A percentile compares a stretch with the other conserved stretches of the same genome.
Evolutionary conservation across 2,329 filamentous ascomycete genomes (phyloP).

Genomic region (Coleophoma crateriformis): DNA sequence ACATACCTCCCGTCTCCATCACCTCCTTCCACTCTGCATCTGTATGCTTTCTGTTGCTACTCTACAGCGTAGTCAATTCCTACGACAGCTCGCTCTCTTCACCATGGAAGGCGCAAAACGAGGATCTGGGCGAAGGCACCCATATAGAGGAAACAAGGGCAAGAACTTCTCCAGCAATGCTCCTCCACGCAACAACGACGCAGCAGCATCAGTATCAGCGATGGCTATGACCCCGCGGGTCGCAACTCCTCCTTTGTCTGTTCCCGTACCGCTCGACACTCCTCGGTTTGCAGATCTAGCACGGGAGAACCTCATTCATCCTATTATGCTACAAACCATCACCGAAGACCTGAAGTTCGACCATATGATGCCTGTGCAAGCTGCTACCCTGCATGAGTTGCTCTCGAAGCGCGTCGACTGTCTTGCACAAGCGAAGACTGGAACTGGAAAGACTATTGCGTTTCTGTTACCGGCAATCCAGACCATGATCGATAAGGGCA

Average conservation of each 20-base stretch:
- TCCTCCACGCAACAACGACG: constrained; percentile 10
- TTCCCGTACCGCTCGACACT: constrained; percentile 35
- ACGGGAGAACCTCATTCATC: constrained; percentile 36
- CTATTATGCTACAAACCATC: constrained; percentile 50
- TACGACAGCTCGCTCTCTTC: constrained; percentile 12
- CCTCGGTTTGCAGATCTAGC: constrained; percentile 41
- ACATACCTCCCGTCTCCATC: neutral
- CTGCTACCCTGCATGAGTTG: constrained; percentile 73
- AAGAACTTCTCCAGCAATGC: constrained; percentile 14
- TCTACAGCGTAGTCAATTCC: constrained; percentile 8
- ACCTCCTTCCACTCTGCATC: neutral
- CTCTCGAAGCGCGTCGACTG: constrained; percentile 61
- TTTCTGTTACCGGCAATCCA: constrained; percentile 86
- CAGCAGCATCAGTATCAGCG: constrained; percentile 25
- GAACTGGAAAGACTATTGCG: constrained; percentile 92
- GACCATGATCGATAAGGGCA: constrained; percentile 44
- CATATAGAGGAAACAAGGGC: constrained; percentile 14
- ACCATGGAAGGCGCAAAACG: constrained; percentile 18
- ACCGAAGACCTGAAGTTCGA: constrained; percentile 68
- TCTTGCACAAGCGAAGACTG: constrained; percentile 91
- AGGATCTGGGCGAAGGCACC: constrained; percentile 14
- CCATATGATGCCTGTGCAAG: constrained; percentile 90
- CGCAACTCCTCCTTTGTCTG: constrained; percentile 30
- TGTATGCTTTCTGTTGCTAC: constrained; percentile 12
- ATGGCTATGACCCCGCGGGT: constrained; percentile 11